Evolutionary conservation across 2,329 filamentous ascomycete species (phyloP).

Genomic region (Didymella pinodella): DNA sequence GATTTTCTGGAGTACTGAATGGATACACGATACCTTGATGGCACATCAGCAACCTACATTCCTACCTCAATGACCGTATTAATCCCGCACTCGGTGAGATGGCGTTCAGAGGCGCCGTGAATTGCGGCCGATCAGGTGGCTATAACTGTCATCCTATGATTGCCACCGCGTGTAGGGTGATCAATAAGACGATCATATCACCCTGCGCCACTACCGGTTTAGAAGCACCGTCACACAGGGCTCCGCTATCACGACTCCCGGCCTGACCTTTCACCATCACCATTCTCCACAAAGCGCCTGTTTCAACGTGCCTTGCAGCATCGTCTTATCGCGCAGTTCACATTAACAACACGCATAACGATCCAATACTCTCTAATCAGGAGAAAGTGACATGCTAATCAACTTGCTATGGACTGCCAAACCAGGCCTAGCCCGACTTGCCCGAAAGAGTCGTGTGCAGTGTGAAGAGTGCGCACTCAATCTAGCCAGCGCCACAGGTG

Average conservation of each 20-base stretch:
- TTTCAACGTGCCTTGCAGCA: background rate
- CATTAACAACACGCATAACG: background rate
- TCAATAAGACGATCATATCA: conserved; percentile 10
- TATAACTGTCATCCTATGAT: conserved; percentile 4
- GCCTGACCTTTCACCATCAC: background rate
- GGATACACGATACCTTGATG: conserved; percentile 20
- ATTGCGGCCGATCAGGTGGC: background rate
- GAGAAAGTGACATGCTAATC: background rate
- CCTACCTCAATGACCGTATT: background rate
- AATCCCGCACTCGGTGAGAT: background rate
- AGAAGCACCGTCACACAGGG: conserved; percentile 6
- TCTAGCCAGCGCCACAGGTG: conserved; percentile 16
- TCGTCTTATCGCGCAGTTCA: conserved; percentile 1
- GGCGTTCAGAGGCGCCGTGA: background rate
- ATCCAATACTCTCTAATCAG: background rate
- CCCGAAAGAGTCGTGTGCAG: conserved; percentile 12
- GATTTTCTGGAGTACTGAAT: conserved; percentile 19
- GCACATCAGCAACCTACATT: conserved; percentile 8
- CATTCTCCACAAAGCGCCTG: background rate
- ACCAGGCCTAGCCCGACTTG: background rate
- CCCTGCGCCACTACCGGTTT: conserved; percentile 20
- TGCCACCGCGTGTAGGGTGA: conserved; percentile 8
- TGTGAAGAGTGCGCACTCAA: conserved; percentile 15
- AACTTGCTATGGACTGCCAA: conserved; percentile 13
- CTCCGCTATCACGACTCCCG: background rate